Evolutionary conservation across 805 yeast genomes (phyloP), one percentile per base, ranked within the genome.

Genomic region (Candida loeiensis): DNA sequence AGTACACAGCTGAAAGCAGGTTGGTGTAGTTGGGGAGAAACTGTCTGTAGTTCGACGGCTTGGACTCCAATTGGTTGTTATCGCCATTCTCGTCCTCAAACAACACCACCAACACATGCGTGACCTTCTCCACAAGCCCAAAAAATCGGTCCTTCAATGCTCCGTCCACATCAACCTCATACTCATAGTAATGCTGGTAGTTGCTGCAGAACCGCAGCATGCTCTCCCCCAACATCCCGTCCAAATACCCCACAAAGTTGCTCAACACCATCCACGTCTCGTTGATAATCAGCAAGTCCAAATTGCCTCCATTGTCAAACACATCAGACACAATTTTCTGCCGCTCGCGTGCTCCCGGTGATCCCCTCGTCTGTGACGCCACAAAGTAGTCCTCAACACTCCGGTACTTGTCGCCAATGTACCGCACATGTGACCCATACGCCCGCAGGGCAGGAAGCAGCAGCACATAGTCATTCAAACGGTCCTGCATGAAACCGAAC

Each of bases 221-320:
- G 33, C 55, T 58, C 16, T 48, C 54, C 25, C 52, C 41, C 45
- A 64, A 61, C 14, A 58, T 44, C 6, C 55, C 69, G 19, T 61
- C 59, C 19, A 67, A 46, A 40, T 61, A 67, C 11, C 50, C 49
- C 14, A 68, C 50, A 42, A 61, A 66, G 45, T 69, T 69, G 26
- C 54, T 45, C 17, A 69, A 52, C 4, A 69, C 66, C 34, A 68
- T 52, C 74, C 74, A 69, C 0, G 73, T 59, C 45, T 69, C 74
- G 48, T 63, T 69, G 34, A 67, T 54, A 20, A 66, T 58, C 12
- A 73, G 61, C 31, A 66, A 54, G 37, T 69, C 74, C 40, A 69
- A 52, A 41, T 63, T 66, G 27, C 68, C 74, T 44, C 58, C 57
- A 44, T 56, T 60, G 14, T 61, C 64, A 44, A 66, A 69, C 3